A percentile compares a stretch with the other conserved stretches of the same genome.
These are phyloP conservation scores for Suhomyces faveliae DNA, from an alignment of 805 yeast species.

Conservation along the genomic window DNA sequence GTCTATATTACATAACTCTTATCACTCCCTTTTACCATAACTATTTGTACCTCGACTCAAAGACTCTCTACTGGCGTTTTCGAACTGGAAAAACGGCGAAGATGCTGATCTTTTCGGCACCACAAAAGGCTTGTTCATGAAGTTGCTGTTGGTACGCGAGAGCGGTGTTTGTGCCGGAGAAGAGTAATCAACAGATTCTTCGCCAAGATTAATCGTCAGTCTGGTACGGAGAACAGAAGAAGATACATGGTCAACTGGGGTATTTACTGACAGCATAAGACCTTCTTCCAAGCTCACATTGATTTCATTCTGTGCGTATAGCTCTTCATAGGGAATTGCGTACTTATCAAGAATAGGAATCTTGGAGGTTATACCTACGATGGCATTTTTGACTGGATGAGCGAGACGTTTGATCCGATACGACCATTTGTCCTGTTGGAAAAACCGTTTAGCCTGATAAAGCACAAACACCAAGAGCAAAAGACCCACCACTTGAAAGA, in stretches of 20 bases:
- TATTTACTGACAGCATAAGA: slow-evolving; percentile 16
- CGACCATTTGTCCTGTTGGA: neutral
- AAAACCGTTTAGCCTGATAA: slow-evolving; percentile 11
- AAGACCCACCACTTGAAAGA: slow-evolving; percentile 15
- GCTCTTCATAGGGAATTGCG: slow-evolving; percentile 16
- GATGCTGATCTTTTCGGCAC: slow-evolving; percentile 25
- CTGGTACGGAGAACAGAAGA: slow-evolving; percentile 36
- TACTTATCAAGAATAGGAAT: slow-evolving; percentile 21
- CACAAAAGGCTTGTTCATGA: slow-evolving; percentile 38
- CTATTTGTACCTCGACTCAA: slow-evolving; percentile 16
- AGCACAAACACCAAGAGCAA: slow-evolving; percentile 18
- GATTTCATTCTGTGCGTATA: slow-evolving; percentile 18
- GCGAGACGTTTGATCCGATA: slow-evolving; percentile 14
- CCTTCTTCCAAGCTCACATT: slow-evolving; percentile 37
- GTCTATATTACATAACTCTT: neutral
- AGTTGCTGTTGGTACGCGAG: slow-evolving; percentile 20
- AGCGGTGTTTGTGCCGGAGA: neutral
- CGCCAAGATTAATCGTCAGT: slow-evolving; percentile 31
- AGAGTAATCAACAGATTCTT: slow-evolving; percentile 10
- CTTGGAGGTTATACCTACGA: slow-evolving; percentile 15
- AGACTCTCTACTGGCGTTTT: slow-evolving; percentile 25
- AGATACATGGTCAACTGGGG: neutral
- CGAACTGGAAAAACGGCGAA: slow-evolving; percentile 7
- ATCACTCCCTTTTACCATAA: neutral
- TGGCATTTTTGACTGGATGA: slow-evolving; percentile 11